Percentiles rank a stretch among this genome's conserved stretches.
Conservation (phyloP, 495 filamentous ascomycete species). For the Rostrohypoxylon terebratum region DNA sequence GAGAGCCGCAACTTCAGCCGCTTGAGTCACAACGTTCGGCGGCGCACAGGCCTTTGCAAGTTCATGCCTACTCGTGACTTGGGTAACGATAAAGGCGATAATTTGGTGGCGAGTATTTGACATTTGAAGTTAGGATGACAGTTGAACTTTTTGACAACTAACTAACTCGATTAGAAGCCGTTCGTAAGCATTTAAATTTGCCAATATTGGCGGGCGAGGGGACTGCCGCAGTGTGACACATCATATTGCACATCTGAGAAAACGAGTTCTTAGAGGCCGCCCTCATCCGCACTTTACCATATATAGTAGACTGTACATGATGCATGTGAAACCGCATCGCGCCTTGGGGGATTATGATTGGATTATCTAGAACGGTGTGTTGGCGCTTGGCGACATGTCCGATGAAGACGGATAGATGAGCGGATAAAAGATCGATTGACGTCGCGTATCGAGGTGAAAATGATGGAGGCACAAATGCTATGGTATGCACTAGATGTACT, state of each 20-base stretch:
- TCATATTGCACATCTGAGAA: conserved; percentile 24
- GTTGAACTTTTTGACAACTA: background rate
- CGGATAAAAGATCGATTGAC: conserved; percentile 29
- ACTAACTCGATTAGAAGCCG: conserved; percentile 16
- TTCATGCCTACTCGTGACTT: background rate
- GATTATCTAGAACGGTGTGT: conserved; percentile 12
- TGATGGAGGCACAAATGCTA: background rate
- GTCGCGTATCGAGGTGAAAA: background rate
- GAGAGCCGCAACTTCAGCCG: conserved; percentile 29
- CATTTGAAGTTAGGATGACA: background rate
- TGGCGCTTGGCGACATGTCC: conserved; percentile 24
- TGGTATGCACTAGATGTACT: too few relatives aligned
- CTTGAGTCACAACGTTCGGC: conserved; percentile 2
- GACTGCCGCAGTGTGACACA: conserved; percentile 26
- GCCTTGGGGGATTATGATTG: conserved; percentile 22
- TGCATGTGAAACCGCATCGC: conserved; percentile 18
- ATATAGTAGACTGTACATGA: conserved; percentile 9
- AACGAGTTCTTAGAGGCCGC: background rate
- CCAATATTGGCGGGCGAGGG: background rate
- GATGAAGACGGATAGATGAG: conserved; percentile 25
- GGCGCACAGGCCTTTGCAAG: background rate
- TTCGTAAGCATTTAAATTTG: conserved; percentile 7
- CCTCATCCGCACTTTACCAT: conserved; percentile 20
- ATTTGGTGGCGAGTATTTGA: conserved; percentile 1
- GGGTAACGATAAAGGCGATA: background rate